Conservation (phyloP, 257 asterid genomes). For the Solanum pennellii region DNA sequence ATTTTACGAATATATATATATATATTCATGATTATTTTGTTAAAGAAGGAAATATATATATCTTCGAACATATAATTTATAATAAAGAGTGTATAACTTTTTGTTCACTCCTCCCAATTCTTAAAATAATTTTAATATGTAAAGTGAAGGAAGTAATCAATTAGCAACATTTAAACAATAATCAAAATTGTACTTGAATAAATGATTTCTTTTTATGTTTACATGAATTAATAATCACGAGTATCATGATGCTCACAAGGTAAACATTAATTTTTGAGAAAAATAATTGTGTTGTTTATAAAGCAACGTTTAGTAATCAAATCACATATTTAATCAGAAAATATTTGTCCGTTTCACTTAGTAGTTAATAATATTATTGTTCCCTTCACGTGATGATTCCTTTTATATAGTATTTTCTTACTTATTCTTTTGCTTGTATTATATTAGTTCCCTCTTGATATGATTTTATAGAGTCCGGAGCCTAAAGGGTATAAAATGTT, state of each 20-base stretch:
- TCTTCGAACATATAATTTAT: background rate
- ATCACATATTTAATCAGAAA: background rate
- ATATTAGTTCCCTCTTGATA: background rate
- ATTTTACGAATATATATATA: too few relatives aligned
- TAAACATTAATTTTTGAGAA: background rate
- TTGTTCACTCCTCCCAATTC: background rate
- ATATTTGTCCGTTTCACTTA: background rate
- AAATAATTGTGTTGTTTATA: background rate
- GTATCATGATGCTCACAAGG: background rate
- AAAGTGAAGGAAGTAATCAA: background rate
- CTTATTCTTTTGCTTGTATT: background rate
- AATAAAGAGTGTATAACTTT: background rate
- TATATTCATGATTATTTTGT: background rate
- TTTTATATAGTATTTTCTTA: background rate
- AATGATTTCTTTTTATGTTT: background rate
- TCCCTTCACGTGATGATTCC: background rate
- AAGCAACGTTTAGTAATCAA: background rate
- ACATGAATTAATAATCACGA: background rate
- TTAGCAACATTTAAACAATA: background rate
- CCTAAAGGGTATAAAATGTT: too few relatives aligned
- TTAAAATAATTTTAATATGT: background rate
- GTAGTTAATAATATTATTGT: background rate
- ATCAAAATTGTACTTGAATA: background rate
- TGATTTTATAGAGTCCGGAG: background rate
- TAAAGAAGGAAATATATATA: background rate